Evolutionary conservation across 1,139 yeast genomes (phyloP), one percentile per base, ranked within the genome.

Genomic region (Casaregolazyma suthepensis): DNA sequence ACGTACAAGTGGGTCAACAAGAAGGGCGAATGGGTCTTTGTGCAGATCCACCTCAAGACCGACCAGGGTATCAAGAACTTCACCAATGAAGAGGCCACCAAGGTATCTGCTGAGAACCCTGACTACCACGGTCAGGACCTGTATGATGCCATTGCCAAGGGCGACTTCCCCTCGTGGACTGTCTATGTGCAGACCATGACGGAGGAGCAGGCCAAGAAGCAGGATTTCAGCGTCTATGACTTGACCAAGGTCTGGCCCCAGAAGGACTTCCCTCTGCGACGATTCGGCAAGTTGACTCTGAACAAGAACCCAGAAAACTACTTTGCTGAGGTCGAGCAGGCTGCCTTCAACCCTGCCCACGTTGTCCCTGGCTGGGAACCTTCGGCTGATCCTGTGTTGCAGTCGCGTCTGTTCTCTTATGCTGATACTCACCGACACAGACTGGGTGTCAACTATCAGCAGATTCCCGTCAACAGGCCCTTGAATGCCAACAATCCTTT

Each of bases 381-480:
- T 51, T 82, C 90, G 49, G 90, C 90, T 62, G 96, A 87, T 69
- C 94, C 95, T 50, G 95, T 87, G 50, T 76, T 87, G 70, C 96
- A 87, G 74, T 81, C 90, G 18, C 82, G 96, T 72, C 75, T 87
- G 63, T 87, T 87, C 72, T 85, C 95, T 42, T 87, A 87, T 74
- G 83, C 91, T 56, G 96, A 87, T 73, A 87, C 96, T 53, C 95
- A 87, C 57, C 69, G 77, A 46, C 80, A 82, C 73, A 76, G 87
- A 66, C 75, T 85, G 64, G 91, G 91, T 54, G 68, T 78, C 54
- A 85, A 85, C 75, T 85, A 82, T 73, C 77, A 80, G 58, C 87
- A 83, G 70, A 81, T 85, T 60, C 91, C 91, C 47, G 87, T 84
- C 64, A 85, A 85, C 71, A 81, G 87, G 60, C 75, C 75, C 2